A percentile compares a stretch with the other conserved stretches of the same genome.
These are phyloP conservation scores for Rhododendron mucronatum DNA, from an alignment of 148 eudicot genomes.

Conservation along the genomic window DNA sequence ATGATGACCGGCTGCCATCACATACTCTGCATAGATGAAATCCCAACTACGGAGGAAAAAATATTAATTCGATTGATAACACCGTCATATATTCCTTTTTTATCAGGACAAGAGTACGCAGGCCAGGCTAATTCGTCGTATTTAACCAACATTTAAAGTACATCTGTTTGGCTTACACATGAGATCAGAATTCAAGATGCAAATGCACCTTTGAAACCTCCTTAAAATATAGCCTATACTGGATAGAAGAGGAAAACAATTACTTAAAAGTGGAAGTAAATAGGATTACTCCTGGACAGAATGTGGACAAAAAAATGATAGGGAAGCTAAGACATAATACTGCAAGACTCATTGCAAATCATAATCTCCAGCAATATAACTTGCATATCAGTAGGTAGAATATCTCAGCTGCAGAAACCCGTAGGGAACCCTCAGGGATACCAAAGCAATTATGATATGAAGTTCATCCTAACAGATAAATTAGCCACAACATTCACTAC, in stretches of 20 bases:
- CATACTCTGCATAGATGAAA: conserved; percentile 97
- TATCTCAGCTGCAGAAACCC: background rate
- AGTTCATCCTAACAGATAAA: background rate
- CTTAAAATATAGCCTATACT: background rate
- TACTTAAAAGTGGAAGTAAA: background rate
- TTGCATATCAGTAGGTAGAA: background rate
- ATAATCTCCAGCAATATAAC: background rate
- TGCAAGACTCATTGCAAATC: conserved; percentile 1
- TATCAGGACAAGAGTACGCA: background rate
- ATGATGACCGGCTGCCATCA: conserved; percentile 92
- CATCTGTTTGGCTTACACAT: background rate
- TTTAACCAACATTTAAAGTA: too few relatives aligned
- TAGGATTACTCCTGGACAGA: background rate
- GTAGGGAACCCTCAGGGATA: background rate
- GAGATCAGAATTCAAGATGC: background rate
- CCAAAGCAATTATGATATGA: background rate
- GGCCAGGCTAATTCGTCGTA: background rate
- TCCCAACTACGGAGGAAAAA: conserved; percentile 73
- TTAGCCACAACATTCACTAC: background rate
- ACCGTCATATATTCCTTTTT: background rate
- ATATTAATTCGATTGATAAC: background rate
- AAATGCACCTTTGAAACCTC: background rate
- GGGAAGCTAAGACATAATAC: background rate
- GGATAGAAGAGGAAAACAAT: background rate
- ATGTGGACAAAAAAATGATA: background rate